Base-by-base conservation (phyloP, 2,329 filamentous ascomycete species). In the Calonectria ilicicola region DNA sequence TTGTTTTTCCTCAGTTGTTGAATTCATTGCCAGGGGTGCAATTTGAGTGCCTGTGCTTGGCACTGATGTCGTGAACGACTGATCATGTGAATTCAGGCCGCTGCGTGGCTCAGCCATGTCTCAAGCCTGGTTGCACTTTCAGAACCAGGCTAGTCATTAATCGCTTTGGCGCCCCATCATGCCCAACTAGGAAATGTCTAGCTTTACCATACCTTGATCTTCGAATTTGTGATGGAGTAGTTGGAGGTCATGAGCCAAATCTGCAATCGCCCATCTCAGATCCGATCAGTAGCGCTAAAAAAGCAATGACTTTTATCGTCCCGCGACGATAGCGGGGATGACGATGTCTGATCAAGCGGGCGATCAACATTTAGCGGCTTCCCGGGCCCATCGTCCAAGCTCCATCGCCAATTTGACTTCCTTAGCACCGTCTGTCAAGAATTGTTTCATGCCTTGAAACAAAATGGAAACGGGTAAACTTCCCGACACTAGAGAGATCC, bases 291-390 rank as follows among this genome's bases (percentile, higher is more conserved):
- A 23, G n/a, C 53, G 14, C 53, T 60, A 60, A 60, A 60, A 60
- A 40, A 38, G 53, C 21, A 38, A 8, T 17, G 21, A 60, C 32
- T 35, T 35, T 12, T 8, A 58, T 58, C 53, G 23, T 58, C 32
- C 53, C 53, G 53, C 12, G 32, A 58, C 14, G 38, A 27, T 21
- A 23, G 35, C 35, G 53, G 23, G 26, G 53, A 60, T 40, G 7
- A 27, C 29, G 29, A 32, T 35, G 23, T 23, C 17, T 58, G 29
- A 38, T 40, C 29, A n/a, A 10, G 23, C 53, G 53, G n/a, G 35
- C 53, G 53, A 60, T 60, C 53, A 60, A 60, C 53, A 38, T 60
- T 60, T 60, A 38, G 53, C 53, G 53, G 53, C 53, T 60, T 14
- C 32, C 21, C 29, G 38, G 23, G 35, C 38, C 53, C 53, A 60